Percentiles rank a stretch among this genome's conserved stretches.
These are phyloP conservation scores for Iodosphaeria phyllophila DNA, from an alignment of 2,329 filamentous ascomycete species.

Conservation along the genomic window DNA sequence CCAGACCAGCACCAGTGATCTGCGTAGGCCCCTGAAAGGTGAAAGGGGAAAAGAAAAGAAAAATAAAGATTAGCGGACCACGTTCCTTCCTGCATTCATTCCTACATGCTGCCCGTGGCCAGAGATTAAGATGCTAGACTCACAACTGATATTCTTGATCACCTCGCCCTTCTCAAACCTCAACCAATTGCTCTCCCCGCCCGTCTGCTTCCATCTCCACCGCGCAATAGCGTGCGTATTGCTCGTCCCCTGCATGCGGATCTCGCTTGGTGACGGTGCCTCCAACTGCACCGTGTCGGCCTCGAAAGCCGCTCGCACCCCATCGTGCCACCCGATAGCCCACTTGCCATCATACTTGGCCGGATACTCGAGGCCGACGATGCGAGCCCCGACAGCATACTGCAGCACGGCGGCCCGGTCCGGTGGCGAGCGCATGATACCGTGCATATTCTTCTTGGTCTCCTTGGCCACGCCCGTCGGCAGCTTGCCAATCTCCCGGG, in stretches of 20 bases:
- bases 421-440: slow-evolving; percentile 21
- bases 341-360: slow-evolving; percentile 33
- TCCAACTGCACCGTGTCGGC: slow-evolving; percentile 28
- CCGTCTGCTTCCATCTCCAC: slow-evolving; percentile 33
- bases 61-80: no score
- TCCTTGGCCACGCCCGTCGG: slow-evolving; percentile 26
- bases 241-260: slow-evolving; percentile 26
- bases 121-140: slow-evolving; percentile 6
- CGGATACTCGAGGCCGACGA: slow-evolving; percentile 32
- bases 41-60: not conserved
- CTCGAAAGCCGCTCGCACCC: slow-evolving; percentile 28
- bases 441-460: slow-evolving; percentile 26
- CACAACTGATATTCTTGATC: slow-evolving; percentile 38
- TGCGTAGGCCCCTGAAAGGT: slow-evolving; percentile 10
- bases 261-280: slow-evolving; percentile 23
- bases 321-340: slow-evolving; percentile 39
- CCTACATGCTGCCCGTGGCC: no score
- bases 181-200: slow-evolving; percentile 31
- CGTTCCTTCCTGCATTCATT: no score
- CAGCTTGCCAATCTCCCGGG: slow-evolving; percentile 19
- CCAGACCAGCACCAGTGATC: slow-evolving; percentile 17
- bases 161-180: slow-evolving; percentile 46
- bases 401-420: slow-evolving; percentile 26
- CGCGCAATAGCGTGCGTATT: slow-evolving; percentile 27
- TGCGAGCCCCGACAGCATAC: slow-evolving; percentile 25